phyloP scores from a whole-genome alignment of 805 yeast genomes.

The Saccharomyces mikatae region DNA sequence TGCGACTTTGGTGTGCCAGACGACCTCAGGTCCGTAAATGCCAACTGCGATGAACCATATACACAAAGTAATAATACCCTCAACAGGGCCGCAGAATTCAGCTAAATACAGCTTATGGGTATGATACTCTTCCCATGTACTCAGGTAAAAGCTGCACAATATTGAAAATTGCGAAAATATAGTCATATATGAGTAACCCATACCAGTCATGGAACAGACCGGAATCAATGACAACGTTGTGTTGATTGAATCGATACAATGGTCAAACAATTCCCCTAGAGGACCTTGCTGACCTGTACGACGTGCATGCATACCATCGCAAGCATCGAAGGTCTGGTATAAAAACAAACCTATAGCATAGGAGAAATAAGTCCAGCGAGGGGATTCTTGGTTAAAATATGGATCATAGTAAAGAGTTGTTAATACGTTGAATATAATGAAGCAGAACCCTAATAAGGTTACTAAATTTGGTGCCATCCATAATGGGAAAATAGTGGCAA shows the following conservation, averaged over 20 bases:
- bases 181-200: conserved; percentile 60
- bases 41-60: conserved; percentile 55
- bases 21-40: conserved; percentile 51
- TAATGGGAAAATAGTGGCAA: conserved; percentile 67
- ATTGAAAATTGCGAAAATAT: conserved; percentile 63
- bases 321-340: conserved; percentile 93
- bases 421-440: conserved; percentile 55
- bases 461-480: conserved; percentile 92
- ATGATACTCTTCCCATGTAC: conserved; percentile 95
- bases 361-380: conserved; percentile 69
- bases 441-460: conserved; percentile 70
- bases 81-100: conserved; percentile 89
- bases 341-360: conserved; percentile 79
- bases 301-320: conserved; percentile 94
- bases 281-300: conserved; percentile 96
- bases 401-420: conserved; percentile 74
- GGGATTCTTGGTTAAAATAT: conserved; percentile 47
- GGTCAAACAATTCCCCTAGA: conserved; percentile 89
- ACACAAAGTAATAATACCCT: conserved; percentile 69
- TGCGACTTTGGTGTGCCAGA: conserved; percentile 47
- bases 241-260: conserved; percentile 68
- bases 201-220: conserved; percentile 64
- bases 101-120: conserved; percentile 78
- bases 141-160: conserved; percentile 73
- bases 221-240: conserved; percentile 76